Base-by-base conservation (phyloP, 129 eudicot genomes). In the Smallanthus sonchifolius region DNA sequence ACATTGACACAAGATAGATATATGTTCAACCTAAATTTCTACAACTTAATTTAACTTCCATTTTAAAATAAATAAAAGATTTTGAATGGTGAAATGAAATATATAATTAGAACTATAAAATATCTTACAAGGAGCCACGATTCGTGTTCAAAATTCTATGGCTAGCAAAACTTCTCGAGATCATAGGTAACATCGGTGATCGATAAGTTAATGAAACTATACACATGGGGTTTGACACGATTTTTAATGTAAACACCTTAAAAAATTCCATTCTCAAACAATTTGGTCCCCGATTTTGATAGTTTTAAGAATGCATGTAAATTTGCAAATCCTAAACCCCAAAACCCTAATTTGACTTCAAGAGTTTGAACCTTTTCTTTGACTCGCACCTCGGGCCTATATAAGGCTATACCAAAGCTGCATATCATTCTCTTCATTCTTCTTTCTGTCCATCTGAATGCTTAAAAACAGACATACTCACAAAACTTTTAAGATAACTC, bases 201-300 rank as follows among this genome's bases (percentile, higher is more conserved):
- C 71, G 80, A 74, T 56, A 75, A 64, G 42, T 79, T 55, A 38
- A 79, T 73, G 78, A 79, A 79, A 75, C 84, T 49, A 81, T 62
- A 83, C 85, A 88, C 88, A 83, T 85, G 88, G 88, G 78, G 75
- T 78, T 85, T 44, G 73, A 77, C 88, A 70, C 88, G 82, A 79
- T 84, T 78, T 60, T 79, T 61, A 9, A 82, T 79, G 84, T 52
- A 67, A 57, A 37, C 55, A 62, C 74, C 47, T 16, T 80, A 75
- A 51, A 70, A 70, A 40, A 74, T 69, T 74, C 51, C 80, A 83
- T 80, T 57, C 15, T 28, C 73, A 52, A 51, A 42, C 77, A 73
- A 43, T 40, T 76, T 75, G 81, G 87, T 79, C 82, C 86, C 85
- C 85, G 7, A n/a, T 42, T 70, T 81, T 76, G 63, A 75, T 55